Base-by-base conservation (phyloP, 2,329 filamentous ascomycete species). In the Xylaria sp. region DNA sequence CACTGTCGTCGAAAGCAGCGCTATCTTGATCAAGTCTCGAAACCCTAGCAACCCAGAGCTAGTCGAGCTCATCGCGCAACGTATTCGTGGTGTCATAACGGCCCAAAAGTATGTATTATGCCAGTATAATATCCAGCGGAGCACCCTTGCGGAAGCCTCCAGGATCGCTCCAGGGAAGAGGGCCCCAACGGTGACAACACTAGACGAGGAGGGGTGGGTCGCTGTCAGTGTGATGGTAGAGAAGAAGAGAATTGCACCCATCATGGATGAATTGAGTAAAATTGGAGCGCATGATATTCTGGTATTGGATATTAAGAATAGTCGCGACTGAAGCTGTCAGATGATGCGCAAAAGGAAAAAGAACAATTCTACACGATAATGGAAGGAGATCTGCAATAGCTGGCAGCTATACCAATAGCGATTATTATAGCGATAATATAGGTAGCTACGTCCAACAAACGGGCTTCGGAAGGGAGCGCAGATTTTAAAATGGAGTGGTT, bases 201-300 rank as follows among this genome's bases (percentile, higher is more conserved):
- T 99, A 3, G 95, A 97, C 74, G 92, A 93, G 77, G 89, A 93
- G 65, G 92, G 90, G 63, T 98, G 95, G 95, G 93, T 97, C 42
- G 94, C 95, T n/a, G 92, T 98, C 71, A 93, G 90, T 78, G 90
- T 90, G 59, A 98, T 98, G 95, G 94, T 97, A 6, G 90, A 93
- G 84, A 93, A 93, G 84, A 95, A 93, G 83, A 87, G 88, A 76
- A 91, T 97, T 77, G 94, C 94, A 2, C 84, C 88, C 6, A 92
- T 92, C 44, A 97, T 97, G 94, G 94, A 97, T 79, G 87, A 93
- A 74, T 80, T 97, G 77, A 89, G 86, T 38, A 88, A 86, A 76
- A 86, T 92, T 33, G 94, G 94, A 2, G 94, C 94, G 1, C 89
- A 89, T 62, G 94, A 97, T 80, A 94, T 97, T 71, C 80, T 97